Evolutionary conservation across 2,329 filamentous ascomycete genomes (phyloP).

Genomic region (Aspergillus udagawae): DNA sequence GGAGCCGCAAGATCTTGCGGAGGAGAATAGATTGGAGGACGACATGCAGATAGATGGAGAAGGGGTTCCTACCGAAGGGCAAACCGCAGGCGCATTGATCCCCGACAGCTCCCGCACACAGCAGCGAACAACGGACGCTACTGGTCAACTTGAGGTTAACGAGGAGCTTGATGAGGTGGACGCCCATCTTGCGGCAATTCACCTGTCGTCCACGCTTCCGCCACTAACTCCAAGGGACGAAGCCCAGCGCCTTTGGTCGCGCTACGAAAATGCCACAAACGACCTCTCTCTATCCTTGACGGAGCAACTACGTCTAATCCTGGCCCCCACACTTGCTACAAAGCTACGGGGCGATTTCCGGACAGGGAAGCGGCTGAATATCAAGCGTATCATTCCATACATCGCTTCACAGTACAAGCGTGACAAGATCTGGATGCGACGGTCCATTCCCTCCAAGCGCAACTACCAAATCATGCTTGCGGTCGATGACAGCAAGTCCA

Average conservation of each 20-base stretch:
- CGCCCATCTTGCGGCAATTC: slow-evolving; percentile 64
- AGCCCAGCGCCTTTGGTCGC: slow-evolving; percentile 74
- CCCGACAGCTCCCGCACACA: slow-evolving; percentile 42
- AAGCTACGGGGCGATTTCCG: slow-evolving; percentile 96
- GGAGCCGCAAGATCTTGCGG: slow-evolving; percentile 34
- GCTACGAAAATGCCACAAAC: slow-evolving; percentile 80
- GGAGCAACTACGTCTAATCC: slow-evolving; percentile 90
- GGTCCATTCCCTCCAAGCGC: slow-evolving; percentile 84
- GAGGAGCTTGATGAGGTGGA: slow-evolving; percentile 47
- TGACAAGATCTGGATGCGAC: slow-evolving; percentile 99
- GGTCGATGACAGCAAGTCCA: slow-evolving; percentile 91
- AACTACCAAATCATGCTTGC: slow-evolving; percentile 97
- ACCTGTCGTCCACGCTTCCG: slow-evolving; percentile 55
- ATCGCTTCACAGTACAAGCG: slow-evolving; percentile 98
- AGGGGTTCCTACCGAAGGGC: slow-evolving; percentile 31
- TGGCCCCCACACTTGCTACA: slow-evolving; percentile 89
- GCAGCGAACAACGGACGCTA: slow-evolving; percentile 21
- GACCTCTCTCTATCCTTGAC: slow-evolving; percentile 83
- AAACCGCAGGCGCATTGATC: slow-evolving; percentile 51
- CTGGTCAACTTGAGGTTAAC: slow-evolving; percentile 41
- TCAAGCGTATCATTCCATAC: slow-evolving; percentile 99
- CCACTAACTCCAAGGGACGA: slow-evolving; percentile 48
- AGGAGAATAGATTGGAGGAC: slow-evolving; percentile 47
- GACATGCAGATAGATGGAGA: slow-evolving; percentile 40
- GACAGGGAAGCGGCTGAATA: slow-evolving; percentile 96